These are phyloP conservation scores for Phytophthora citricola DNA, from an alignment of 352 stramenopile genomes.

Conservation along the genomic window DNA sequence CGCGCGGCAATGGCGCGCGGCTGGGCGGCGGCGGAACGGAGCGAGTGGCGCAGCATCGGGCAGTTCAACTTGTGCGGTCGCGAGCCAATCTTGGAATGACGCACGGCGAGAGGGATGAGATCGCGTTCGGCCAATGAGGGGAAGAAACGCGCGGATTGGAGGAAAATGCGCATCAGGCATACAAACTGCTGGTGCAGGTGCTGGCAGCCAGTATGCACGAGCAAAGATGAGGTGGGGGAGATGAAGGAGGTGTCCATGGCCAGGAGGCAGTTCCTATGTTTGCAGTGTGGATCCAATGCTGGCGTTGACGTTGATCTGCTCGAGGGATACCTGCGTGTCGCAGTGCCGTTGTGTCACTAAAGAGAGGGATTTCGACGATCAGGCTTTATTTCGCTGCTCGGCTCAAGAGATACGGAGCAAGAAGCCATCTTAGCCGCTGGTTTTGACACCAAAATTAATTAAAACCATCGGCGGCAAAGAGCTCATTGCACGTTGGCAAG, in stretches of 20 bases:
- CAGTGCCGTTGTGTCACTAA: constrained; percentile 3
- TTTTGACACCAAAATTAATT: background rate
- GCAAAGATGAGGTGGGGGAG: constrained; percentile 12
- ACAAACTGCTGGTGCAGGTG: background rate
- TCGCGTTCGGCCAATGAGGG: constrained; percentile 10
- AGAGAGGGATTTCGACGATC: constrained; percentile 11
- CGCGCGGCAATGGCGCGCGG: constrained; percentile 9
- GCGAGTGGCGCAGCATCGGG: constrained; percentile 36
- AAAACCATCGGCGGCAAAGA: background rate
- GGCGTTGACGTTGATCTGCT: background rate
- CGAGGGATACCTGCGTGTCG: background rate
- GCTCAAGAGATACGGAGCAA: constrained; percentile 11
- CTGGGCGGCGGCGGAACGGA: constrained; percentile 2
- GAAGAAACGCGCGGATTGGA: constrained; percentile 8
- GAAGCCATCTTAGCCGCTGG: constrained; percentile 5
- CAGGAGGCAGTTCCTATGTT: constrained; percentile 7
- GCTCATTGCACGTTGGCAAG: background rate
- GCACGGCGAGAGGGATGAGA: background rate
- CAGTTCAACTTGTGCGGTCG: constrained; percentile 30
- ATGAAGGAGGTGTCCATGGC: constrained; percentile 4
- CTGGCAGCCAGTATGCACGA: constrained; percentile 23
- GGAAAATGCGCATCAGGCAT: constrained; percentile 4
- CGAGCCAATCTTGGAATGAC: constrained; percentile 28
- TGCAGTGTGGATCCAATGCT: constrained; percentile 12
- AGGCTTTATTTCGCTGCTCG: constrained; percentile 9